Evolutionary conservation across 345 rosid genomes (phyloP), one percentile per base, ranked within the genome.

Genomic region (Dovyalis caffra): DNA sequence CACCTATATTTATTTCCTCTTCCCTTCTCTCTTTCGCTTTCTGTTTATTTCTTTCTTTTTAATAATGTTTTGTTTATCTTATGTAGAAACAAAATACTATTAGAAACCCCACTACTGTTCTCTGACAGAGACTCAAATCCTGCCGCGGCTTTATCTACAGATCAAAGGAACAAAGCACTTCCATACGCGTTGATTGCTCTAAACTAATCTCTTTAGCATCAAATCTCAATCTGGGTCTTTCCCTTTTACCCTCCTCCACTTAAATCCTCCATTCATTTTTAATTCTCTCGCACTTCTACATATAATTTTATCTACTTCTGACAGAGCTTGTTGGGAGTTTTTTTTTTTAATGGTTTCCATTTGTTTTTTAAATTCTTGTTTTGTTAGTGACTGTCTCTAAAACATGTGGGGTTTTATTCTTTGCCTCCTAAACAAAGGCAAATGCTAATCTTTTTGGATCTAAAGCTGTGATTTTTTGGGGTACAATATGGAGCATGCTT

Each of bases 401-500:
- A 62, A 61, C 77, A 68, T 62, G 77, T 73, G 73, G 76, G 76
- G 58, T 77, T 77, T 66, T 65, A 58, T 77, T 77, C 72, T 71
- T 71, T 77, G 80, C 62, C 71, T 71, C 72, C 71, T 45, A 32
- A 64, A 66, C 58, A 15, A 65, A 71, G 66, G 70, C 65, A 31
- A 66, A 65, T 81, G 82, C 35, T 71, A 6, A 74, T 75, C 81
- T 72, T 49, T 80, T 66, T 81, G 87, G 84, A 81, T 83, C 88
- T 75, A 79, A 58, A 62, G 71, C 60, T 77, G 58, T 78, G 77
- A 78, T 74, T 81, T 75, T 73, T 72, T 0, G 47, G 82, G 66
- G 58, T 69, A 20, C 77, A 57, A 29, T 64, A 78, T 76, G 79
- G 76, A 76, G 80, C 76, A 58, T 74, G 71, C 40, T 11, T 51